These are phyloP conservation scores for Pythium sp. DNA, from an alignment of 352 stramenopile species.

Conservation along the genomic window DNA sequence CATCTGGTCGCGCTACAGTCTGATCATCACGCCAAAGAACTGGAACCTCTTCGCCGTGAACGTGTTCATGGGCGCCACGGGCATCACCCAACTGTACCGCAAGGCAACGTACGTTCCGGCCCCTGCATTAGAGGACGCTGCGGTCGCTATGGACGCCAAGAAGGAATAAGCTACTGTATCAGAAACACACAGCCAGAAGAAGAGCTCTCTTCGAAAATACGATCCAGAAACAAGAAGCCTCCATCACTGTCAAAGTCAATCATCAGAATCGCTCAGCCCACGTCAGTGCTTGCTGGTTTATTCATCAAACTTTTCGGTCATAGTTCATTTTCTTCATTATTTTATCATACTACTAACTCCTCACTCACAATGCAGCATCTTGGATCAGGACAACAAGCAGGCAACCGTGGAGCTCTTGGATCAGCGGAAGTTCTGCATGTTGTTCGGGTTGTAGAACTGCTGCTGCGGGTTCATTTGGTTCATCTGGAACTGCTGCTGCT, in stretches of 20 bases:
- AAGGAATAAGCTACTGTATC: conserved; percentile 8
- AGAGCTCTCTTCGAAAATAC: background rate
- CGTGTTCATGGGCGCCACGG: conserved; percentile 86
- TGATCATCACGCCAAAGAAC: conserved; percentile 89
- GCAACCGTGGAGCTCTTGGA: background rate
- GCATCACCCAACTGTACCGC: conserved; percentile 79
- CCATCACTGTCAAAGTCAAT: background rate
- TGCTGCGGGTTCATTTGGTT: conserved; percentile 6
- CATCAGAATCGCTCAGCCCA: background rate
- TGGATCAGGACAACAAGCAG: background rate
- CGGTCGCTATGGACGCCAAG: conserved; percentile 16
- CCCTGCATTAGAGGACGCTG: conserved; percentile 1
- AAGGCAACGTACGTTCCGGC: conserved; percentile 52
- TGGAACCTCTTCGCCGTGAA: conserved; percentile 91
- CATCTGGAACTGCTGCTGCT: conserved; percentile 19
- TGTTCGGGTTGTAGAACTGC: conserved; percentile 11
- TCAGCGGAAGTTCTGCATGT: conserved; percentile 17
- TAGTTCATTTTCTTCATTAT: background rate
- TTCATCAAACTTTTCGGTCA: background rate
- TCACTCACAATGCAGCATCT: background rate
- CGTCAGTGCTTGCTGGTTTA: background rate
- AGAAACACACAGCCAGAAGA: background rate
- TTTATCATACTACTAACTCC: background rate
- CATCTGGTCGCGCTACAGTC: conserved; percentile 89
- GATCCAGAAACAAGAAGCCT: background rate